These are phyloP conservation scores for Zygnema circumcarinatum DNA, from an alignment of 139 green algal genomes.

Conservation along the genomic window DNA sequence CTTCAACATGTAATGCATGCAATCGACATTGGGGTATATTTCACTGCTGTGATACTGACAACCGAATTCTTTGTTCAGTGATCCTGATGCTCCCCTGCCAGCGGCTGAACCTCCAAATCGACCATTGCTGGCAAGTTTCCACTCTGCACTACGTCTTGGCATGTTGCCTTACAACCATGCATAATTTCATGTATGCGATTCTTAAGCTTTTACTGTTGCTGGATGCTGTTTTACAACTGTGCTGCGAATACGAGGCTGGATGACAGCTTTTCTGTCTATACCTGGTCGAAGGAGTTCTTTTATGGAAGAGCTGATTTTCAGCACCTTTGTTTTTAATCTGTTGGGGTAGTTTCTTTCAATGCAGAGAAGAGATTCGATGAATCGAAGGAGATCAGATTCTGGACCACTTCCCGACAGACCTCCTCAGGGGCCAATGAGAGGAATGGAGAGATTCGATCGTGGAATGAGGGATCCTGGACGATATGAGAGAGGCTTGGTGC, in stretches of 20 bases:
- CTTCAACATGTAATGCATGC: neutral
- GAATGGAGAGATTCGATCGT: neutral
- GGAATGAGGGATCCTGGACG: neutral
- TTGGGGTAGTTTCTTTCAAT: neutral
- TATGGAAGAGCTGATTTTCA: neutral
- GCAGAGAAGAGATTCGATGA: neutral
- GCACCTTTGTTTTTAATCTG: neutral
- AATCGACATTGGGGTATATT: neutral
- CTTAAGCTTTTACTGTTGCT: too few species aligned
- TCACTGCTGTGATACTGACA: too few species aligned
- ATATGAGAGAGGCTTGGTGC: neutral
- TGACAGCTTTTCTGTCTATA: too few species aligned
- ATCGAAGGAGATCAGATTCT: neutral
- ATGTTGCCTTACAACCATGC: too few species aligned
- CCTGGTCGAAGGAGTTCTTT: too few species aligned
- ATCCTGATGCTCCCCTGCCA: conserved; percentile 34
- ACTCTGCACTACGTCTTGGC: too few species aligned
- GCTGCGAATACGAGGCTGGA: too few species aligned
- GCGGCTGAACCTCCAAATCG: neutral
- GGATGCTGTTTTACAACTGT: too few species aligned
- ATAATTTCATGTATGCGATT: too few species aligned
- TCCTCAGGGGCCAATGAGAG: neutral
- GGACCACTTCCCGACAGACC: neutral
- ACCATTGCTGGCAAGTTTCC: neutral
- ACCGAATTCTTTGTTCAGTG: conserved; percentile 53